Percentiles rank a stretch among this genome's conserved stretches.
phyloP scores from a whole-genome alignment of 2,329 filamentous ascomycete genomes.

The Epichloe hybrida region DNA sequence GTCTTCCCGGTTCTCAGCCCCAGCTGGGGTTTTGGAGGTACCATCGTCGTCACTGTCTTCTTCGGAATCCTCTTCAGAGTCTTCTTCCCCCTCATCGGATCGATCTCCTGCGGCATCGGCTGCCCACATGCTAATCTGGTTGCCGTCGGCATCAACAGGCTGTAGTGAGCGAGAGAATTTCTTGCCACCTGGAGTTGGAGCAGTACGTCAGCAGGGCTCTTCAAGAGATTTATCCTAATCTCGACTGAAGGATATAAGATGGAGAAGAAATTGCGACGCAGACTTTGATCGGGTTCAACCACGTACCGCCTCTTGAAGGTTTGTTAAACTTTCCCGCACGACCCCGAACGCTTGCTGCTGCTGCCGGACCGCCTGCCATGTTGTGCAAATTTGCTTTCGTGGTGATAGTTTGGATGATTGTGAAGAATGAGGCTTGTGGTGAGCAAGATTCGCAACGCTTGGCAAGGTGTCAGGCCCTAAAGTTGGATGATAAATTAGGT shows the following conservation, averaged over 20 bases:
- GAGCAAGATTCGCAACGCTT: not conserved
- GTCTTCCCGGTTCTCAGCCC: constrained; percentile 60
- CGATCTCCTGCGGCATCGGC: constrained; percentile 42
- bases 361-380: constrained; percentile 35
- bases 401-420: not conserved
- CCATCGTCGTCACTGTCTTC: constrained; percentile 35
- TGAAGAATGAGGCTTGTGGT: not conserved
- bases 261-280: not conserved
- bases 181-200: constrained; percentile 59
- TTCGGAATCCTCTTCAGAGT: constrained; percentile 37
- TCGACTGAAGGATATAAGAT: not conserved
- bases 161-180: constrained; percentile 87
- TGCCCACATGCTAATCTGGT: constrained; percentile 79
- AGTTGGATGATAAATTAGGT: not conserved
- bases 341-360: constrained; percentile 43
- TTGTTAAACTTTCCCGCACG: constrained; percentile 92
- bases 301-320: constrained; percentile 74
- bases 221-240: not conserved
- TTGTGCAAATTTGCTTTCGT: constrained; percentile 10
- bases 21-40: constrained; percentile 28
- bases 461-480: not conserved
- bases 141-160: constrained; percentile 79
- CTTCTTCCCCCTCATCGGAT: constrained; percentile 41
- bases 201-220: not conserved
- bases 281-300: not conserved